Evolutionary conservation across 257 asterid genomes (phyloP).

Genomic region (Solanum microdontum): DNA sequence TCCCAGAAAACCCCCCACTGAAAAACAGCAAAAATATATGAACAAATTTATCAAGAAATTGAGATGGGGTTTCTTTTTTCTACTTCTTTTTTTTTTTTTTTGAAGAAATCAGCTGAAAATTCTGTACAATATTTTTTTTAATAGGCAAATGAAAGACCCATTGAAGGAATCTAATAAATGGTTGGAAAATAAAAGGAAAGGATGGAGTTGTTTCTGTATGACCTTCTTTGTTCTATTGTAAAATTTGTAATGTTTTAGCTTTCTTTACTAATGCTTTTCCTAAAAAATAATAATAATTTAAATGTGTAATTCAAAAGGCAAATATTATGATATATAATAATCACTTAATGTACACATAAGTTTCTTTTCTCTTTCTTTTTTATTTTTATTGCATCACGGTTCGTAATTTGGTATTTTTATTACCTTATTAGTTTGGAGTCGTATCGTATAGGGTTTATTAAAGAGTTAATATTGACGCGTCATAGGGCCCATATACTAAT

Average conservation of each 20-base stretch:
- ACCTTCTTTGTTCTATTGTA: slow-evolving; percentile 32
- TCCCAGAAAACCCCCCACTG: slow-evolving; percentile 49
- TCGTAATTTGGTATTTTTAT: not conserved
- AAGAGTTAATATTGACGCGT: not conserved
- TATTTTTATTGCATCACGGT: not conserved
- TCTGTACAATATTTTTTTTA: slow-evolving; percentile 41
- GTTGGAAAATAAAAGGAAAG: slow-evolving; percentile 40
- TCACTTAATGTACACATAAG: not conserved
- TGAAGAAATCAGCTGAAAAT: slow-evolving; percentile 6
- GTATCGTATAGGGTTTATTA: not conserved
- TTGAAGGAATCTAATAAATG: slow-evolving; percentile 74
- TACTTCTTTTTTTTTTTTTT: not conserved
- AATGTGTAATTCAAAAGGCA: not conserved
- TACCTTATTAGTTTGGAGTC: not conserved
- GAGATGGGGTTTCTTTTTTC: slow-evolving; percentile 24
- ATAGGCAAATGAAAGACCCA: slow-evolving; percentile 37
- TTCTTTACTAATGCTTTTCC: slow-evolving; percentile 3
- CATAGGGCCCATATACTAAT: not conserved
- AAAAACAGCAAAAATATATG: slow-evolving; percentile 23
- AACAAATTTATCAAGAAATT: slow-evolving; percentile 22
- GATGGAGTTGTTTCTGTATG: slow-evolving; percentile 39
- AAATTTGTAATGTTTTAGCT: slow-evolving; percentile 41
- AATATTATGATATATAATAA: not conserved
- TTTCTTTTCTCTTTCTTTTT: not conserved
- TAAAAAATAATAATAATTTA: too few relatives aligned